Base-by-base conservation (phyloP, 139 green algal species). In the Chlorella sp. region DNA sequence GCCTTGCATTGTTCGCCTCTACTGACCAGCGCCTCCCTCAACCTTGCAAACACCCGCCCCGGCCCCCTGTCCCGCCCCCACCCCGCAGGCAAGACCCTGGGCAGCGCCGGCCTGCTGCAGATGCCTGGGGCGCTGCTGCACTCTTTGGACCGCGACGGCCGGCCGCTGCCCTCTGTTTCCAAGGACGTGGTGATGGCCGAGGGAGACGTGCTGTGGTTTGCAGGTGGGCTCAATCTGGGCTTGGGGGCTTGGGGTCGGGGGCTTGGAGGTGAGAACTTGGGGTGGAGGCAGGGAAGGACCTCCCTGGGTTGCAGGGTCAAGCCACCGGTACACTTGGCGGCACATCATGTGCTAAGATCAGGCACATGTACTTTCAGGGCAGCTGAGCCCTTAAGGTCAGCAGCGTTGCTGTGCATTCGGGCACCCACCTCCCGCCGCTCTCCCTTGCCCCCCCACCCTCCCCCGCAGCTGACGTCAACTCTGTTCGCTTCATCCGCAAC, bases 161-260 rank as follows among this genome's bases (percentile, higher is more conserved):
- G 86, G 61, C 73, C 82, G 16, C 89, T 95, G 37, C 86, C 92
- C 42, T 88, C 83, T 2, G 93, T 94, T 32, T 78, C 64, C 36
- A 93, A 86, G 24, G 89, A 94, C 30, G 89, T 91, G 22, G 75
- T 94, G 34, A 81, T 96, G 34, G 37, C 93, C 36, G 81, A 77
- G 4, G 96, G 91, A 11, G 96, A 98, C 89, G 78, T 95, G 1
- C 93, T 98, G 39, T 97, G 95, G 93, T 97, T 98, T 83, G 91
- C 94, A 37, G 96, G 96, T 81, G 94, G 94, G 88, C 40, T 57
- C n/a, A n/a, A 57, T 1, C 32, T 86, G 53, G 18, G 90, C 93
- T 36, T 1, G 68, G 24, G 24, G 68, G 68, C 14, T n/a, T n/a
- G 68, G 68, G 68, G 9, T 76, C 18, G 28, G n/a, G 68, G 22